Base-by-base conservation (phyloP, 257 asterid genomes). In the Linaria vulgaris region DNA sequence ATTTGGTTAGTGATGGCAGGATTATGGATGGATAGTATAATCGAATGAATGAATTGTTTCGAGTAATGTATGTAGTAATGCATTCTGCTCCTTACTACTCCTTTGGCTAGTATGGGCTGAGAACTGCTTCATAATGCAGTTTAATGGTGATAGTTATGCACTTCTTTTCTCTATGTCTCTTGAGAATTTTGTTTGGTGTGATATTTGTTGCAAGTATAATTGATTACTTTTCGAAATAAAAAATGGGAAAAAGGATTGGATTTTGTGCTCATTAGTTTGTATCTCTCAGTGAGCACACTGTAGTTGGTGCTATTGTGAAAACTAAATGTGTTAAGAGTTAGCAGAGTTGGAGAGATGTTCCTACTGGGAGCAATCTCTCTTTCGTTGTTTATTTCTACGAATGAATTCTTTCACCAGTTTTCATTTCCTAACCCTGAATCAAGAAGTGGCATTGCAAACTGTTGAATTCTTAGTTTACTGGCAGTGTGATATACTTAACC, bases 111-210 rank as follows among this genome's bases (percentile, higher is more conserved):
- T 22, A 62, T 6, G 45, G 56, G 54, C 22, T 47, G 13, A 9
- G 14, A 56, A 9, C 37, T 45, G 38, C 49, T 31, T 43, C 12
- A 1, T 48, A 16, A 53, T 45, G 45, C 22, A 17, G 21, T 16
- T 47, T 15, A 27, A 60, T 61, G 20, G 17, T 41, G 57, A 62
- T 53, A 53, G n/a, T 25, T 20, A 20, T 53, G 45, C 17, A n/a
- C 49, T 56, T 5, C 1, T 39, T n/a, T 63, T 56, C 25, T 5
- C 39, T 23, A 13, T 30, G 9, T 58, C 17, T 51, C 48, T 50
- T 27, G 52, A 63, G 23, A 45, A 31, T 6, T 37, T 45, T 54
- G 59, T 15, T 63, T 16, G 22, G 3, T 37, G 73, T 59, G 56
- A 51, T 68, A 43, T 21, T 46, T 46, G 37, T 21, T 37, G 34